A percentile compares a stretch with the other conserved stretches of the same genome.
Evolutionary conservation across 129 eudicot species (phyloP).

Genomic region (Chrysanthemum seticuspe): DNA sequence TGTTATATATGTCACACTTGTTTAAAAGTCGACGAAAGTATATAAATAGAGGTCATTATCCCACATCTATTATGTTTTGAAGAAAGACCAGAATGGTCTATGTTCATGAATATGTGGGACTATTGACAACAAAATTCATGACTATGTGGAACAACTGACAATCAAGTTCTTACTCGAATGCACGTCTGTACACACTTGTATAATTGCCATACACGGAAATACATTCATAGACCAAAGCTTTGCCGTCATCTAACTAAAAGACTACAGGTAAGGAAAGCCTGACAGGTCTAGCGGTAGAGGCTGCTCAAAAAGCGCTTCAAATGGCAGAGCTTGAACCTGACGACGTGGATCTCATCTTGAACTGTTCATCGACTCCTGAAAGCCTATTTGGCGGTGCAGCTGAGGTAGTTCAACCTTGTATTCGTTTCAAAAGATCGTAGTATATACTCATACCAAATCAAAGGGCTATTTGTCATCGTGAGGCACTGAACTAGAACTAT

Average conservation of each 20-base stretch:
- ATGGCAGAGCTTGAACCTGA: conserved; percentile 80
- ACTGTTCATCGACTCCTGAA: conserved; percentile 81
- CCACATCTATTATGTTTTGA: too few species aligned
- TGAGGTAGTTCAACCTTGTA: conserved; percentile 6
- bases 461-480: not conserved
- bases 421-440: not conserved
- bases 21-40: too few species aligned
- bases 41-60: too few species aligned
- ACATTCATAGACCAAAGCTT: not conserved
- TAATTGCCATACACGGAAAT: not conserved
- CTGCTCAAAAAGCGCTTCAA: conserved; percentile 74
- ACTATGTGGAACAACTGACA: too few species aligned
- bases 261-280: conserved; percentile 72
- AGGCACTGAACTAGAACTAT: too few species aligned
- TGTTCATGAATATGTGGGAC: too few species aligned
- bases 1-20: too few species aligned
- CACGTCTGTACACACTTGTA: not conserved
- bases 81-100: too few species aligned
- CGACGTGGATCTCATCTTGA: conserved; percentile 76
- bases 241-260: not conserved
- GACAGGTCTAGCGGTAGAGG: conserved; percentile 68
- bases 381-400: conserved; percentile 83
- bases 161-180: too few species aligned
- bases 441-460: not conserved
- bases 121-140: too few species aligned